Percentiles rank a stretch among this genome's conserved stretches.
phyloP scores from a whole-genome alignment of 192 early-diverging fungal genomes.

The Backusella circina region DNA sequence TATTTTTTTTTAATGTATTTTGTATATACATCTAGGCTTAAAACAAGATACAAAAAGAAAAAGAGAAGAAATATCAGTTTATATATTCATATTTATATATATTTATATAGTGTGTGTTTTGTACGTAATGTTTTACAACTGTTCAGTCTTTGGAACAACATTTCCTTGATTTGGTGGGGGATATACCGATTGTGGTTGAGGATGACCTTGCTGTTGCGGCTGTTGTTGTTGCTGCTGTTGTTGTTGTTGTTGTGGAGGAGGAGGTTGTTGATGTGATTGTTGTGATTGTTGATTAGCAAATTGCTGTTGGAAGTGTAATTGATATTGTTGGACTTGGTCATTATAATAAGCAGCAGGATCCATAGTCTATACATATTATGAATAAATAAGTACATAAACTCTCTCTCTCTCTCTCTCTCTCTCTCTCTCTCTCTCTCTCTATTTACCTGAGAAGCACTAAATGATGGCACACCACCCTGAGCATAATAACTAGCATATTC shows the following conservation, averaged over 20 bases:
- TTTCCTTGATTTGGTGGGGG: background rate
- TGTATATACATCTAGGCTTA: background rate
- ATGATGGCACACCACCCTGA: background rate
- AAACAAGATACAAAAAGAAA: background rate
- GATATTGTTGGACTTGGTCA: slow-evolving; percentile 38
- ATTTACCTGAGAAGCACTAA: background rate
- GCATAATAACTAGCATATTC: background rate
- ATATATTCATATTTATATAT: too few relatives aligned
- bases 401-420: too few relatives aligned
- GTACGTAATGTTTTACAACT: background rate
- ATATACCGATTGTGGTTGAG: background rate
- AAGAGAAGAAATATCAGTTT: background rate
- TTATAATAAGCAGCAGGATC: background rate
- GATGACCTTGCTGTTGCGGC: background rate
- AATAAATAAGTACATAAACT: too few relatives aligned
- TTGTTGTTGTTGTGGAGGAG: background rate
- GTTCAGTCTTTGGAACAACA: background rate
- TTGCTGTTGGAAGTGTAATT: slow-evolving; percentile 30
- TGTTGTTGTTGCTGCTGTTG: background rate
- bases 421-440: too few relatives aligned
- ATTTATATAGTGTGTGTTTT: too few relatives aligned
- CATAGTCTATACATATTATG: background rate
- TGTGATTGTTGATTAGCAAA: slow-evolving; percentile 24
- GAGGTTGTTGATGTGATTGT: slow-evolving; percentile 6
- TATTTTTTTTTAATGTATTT: background rate